Percentiles rank a stretch among this genome's conserved stretches.
Evolutionary conservation across 176 grass and related monocot genomes (phyloP).

Genomic region (Carex parvula): DNA sequence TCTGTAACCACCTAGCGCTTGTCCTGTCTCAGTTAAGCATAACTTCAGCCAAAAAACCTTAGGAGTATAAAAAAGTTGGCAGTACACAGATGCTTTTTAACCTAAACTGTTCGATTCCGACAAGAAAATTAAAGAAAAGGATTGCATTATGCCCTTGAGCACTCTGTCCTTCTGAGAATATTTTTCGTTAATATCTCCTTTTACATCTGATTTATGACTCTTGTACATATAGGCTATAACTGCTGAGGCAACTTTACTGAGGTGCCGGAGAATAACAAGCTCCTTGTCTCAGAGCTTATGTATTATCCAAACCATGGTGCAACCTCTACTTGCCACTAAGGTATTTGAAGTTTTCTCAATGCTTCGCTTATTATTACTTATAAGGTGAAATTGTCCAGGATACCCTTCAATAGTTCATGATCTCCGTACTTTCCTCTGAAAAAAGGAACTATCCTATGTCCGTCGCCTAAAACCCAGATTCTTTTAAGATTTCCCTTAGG

Average conservation of each 20-base stretch:
- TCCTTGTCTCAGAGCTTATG: constrained; percentile 60
- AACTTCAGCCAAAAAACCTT: not conserved
- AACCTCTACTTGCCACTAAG: constrained; percentile 51
- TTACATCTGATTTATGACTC: not conserved
- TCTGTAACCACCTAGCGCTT: not conserved
- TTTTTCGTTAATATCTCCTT: not conserved
- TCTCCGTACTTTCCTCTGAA: not conserved
- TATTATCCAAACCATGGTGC: constrained; percentile 80
- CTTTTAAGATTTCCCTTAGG: not conserved
- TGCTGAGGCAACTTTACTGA: constrained; percentile 50
- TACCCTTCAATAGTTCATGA: not conserved
- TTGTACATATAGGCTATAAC: constrained; percentile 68
- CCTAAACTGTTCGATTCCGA: not conserved
- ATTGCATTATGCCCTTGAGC: not conserved
- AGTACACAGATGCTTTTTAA: not conserved
- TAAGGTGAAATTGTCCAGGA: not conserved
- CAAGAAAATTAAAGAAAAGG: not conserved
- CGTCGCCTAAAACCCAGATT: not conserved
- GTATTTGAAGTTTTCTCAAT: constrained; percentile 26
- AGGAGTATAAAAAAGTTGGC: not conserved
- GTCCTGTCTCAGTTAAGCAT: not conserved
- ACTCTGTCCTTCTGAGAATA: not conserved
- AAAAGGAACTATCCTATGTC: not conserved
- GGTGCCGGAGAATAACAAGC: constrained; percentile 65
- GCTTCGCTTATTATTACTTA: not conserved